A percentile compares a stretch with the other conserved stretches of the same genome.
Evolutionary conservation across 352 stramenopile species (phyloP).

Genomic region (Globisporangium viniferum): DNA sequence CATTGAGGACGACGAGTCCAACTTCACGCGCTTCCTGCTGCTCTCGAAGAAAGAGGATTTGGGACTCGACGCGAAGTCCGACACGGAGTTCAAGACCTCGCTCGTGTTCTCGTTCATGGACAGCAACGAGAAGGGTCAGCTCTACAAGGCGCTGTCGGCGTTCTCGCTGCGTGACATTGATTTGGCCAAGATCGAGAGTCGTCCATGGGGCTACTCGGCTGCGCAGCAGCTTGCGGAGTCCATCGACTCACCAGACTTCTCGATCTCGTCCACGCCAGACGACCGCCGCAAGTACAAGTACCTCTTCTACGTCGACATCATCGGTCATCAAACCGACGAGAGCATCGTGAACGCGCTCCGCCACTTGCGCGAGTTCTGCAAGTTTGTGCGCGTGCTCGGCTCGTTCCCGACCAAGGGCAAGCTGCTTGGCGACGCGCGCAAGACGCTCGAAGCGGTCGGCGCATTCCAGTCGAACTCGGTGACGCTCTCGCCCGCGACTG

Average conservation of each 20-base stretch:
- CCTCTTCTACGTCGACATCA: constrained; percentile 75
- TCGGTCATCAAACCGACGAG: constrained; percentile 60
- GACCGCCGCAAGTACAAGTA: constrained; percentile 71
- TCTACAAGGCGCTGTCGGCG: constrained; percentile 59
- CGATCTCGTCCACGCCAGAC: constrained; percentile 17
- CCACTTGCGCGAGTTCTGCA: constrained; percentile 75
- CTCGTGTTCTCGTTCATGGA: constrained; percentile 74
- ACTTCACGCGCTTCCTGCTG: constrained; percentile 94
- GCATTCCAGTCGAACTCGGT: constrained; percentile 30
- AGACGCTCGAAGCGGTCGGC: constrained; percentile 48
- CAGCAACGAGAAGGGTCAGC: constrained; percentile 49
- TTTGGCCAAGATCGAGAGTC: constrained; percentile 73
- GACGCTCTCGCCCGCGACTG: constrained; percentile 25
- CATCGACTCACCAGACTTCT: constrained; percentile 30
- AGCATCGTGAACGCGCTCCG: constrained; percentile 71
- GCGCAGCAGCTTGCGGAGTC: constrained; percentile 47
- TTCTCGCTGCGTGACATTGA: constrained; percentile 68
- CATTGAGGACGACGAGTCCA: constrained; percentile 87
- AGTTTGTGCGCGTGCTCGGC: constrained; percentile 83
- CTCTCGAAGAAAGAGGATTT: constrained; percentile 69
- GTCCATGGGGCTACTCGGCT: constrained; percentile 55
- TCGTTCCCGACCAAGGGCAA: constrained; percentile 79
- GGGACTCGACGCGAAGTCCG: constrained; percentile 23
- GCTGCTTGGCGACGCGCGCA: constrained; percentile 50
- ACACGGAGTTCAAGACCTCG: constrained; percentile 65